Evolutionary conservation across 2,329 filamentous ascomycete species (phyloP).

Genomic region (Alternaria burnsii): DNA sequence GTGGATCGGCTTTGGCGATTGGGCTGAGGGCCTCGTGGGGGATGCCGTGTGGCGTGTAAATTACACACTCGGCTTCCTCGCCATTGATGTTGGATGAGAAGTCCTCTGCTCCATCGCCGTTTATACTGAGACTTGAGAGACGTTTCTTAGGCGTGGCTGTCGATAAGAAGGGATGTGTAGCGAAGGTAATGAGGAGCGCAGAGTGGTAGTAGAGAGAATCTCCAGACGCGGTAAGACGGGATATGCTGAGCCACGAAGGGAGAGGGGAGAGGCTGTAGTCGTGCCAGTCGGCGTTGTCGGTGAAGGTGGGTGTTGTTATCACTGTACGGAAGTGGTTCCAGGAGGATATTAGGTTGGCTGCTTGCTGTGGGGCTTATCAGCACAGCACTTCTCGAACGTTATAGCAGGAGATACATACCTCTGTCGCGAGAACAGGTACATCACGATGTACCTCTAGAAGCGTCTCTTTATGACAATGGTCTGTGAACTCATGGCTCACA

Average conservation of each 20-base stretch:
- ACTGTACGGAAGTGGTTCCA: conserved; percentile 70
- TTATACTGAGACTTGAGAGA: conserved; percentile 38
- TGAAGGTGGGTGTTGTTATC: conserved; percentile 59
- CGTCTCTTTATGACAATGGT: conserved; percentile 71
- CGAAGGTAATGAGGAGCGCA: conserved; percentile 67
- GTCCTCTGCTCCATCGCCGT: conserved; percentile 40
- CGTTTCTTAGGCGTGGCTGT: conserved; percentile 41
- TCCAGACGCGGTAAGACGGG: conserved; percentile 62
- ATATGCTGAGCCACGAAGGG: conserved; percentile 69
- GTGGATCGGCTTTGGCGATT: conserved; percentile 56
- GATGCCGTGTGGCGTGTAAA: conserved; percentile 73
- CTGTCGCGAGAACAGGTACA: conserved; percentile 68
- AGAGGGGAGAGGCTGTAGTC: conserved; percentile 56
- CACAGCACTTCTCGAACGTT: fast-evolving
- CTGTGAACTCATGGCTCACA: conserved; percentile 72
- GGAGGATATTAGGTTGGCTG: conserved; percentile 63
- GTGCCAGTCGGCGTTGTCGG: conserved; percentile 55
- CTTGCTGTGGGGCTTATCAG: conserved; percentile 52
- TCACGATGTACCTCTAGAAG: conserved; percentile 62
- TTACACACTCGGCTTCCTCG: conserved; percentile 61
- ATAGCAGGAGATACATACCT: conserved; percentile 32
- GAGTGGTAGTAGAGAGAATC: conserved; percentile 67
- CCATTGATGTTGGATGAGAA: conserved; percentile 13
- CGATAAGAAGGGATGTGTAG: conserved; percentile 42
- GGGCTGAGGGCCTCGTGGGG: conserved; percentile 56